Base-by-base conservation (phyloP, 805 yeast genomes). In the Yarrowia yakushimensis region DNA sequence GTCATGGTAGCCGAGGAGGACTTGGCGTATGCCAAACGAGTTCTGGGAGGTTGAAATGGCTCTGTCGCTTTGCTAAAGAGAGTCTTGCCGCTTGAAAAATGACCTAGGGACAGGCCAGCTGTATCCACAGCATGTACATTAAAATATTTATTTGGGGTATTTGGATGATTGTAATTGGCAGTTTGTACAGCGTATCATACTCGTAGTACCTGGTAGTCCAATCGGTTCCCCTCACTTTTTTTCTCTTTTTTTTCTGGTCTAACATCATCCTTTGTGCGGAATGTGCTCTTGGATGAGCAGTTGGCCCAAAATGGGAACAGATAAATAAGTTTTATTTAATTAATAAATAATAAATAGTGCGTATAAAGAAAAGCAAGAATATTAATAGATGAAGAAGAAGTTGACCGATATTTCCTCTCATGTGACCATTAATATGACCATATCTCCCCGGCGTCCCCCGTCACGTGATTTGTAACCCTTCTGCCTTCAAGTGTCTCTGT, bases 1-100 rank as follows among this genome's bases (percentile, higher is more conserved):
- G 82, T 85, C 5, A 76, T 85, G 78, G 78, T 85, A 1, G 84
- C 87, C 0, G 79, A 77, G 59, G 85, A 82, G 64, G 77, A 80
- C 62, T 67, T 52, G 59, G 43, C 43, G 13, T 52, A 52, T 17
- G 59, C 59, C 23, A 52, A 52, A 15, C 42, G 59, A 17, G 59
- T 52, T 23, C 23, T 52, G 42, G 59, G 59, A 8, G 59, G 39
- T 22, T 25, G 43, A 20, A 48, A 30, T 22, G 55, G 55, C 5
- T 22, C 39, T 33, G 55, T 10, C 7, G 52, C 25, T 45, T 43
- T n/a, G n/a, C n/a, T n/a, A n/a, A n/a, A n/a, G 8, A 43, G 36
- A 34, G 23, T 43, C 52, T 45, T 45, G 52, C 52, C 52, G 17
- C 30, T 23, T 13, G 17, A 20, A 20, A n/a, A n/a, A n/a, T n/a